phyloP scores from a whole-genome alignment of 2,329 filamentous ascomycete genomes.

The Exophiala dermatitidis region DNA sequence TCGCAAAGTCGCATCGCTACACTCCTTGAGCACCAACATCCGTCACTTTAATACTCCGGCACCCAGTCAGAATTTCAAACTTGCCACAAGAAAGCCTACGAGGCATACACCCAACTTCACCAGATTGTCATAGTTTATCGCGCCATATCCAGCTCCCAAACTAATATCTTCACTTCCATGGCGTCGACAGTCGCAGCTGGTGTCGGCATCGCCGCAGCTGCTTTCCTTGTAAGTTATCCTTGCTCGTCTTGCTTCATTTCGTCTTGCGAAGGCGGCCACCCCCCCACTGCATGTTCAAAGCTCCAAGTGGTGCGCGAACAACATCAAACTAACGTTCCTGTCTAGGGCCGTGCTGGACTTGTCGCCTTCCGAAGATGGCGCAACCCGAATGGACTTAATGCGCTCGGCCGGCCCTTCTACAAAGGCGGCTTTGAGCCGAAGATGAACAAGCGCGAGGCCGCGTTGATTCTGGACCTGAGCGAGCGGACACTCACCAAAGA shows the following conservation, averaged over 20 bases:
- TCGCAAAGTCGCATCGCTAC: too few relatives aligned
- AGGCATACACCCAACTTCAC: too few relatives aligned
- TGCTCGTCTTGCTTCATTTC: not conserved
- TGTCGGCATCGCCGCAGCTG: constrained; percentile 49
- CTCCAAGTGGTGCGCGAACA: not conserved
- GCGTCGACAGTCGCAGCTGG: constrained; percentile 39
- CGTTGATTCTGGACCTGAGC: constrained; percentile 84
- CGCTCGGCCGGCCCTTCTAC: constrained; percentile 86
- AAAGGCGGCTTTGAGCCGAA: constrained; percentile 96
- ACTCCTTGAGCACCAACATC: too few relatives aligned
- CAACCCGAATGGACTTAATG: constrained; percentile 57
- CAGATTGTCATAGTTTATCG: too few relatives aligned
- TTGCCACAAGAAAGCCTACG: too few relatives aligned
- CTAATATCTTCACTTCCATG: constrained; percentile 30
- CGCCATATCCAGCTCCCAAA: not conserved
- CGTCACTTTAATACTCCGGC: too few relatives aligned
- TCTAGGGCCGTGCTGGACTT: constrained; percentile 83
- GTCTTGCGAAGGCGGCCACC: too few relatives aligned
- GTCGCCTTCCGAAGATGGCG: constrained; percentile 80
- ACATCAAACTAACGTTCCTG: not conserved
- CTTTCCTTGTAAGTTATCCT: constrained; percentile 64
- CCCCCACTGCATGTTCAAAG: not conserved
- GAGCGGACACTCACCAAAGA: constrained; percentile 85
- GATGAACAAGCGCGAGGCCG: constrained; percentile 88
- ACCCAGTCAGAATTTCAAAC: too few relatives aligned